Conservation (phyloP, 2,329 filamentous ascomycete genomes). For the Myriosclerotinia duriaeana region DNA sequence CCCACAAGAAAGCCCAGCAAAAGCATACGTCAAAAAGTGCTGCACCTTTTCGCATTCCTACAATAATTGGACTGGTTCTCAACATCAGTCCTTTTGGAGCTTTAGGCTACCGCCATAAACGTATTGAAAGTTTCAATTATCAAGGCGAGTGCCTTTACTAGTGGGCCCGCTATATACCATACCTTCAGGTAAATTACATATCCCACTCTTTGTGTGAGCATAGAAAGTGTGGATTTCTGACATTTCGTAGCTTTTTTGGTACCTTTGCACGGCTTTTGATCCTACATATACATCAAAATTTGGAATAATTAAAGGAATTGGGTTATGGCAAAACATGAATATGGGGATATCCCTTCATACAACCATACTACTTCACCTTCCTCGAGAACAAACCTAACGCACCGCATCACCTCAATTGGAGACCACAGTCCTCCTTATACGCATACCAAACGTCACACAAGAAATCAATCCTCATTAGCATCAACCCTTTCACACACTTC, state of each 20-base stretch:
- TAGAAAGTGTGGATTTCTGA: constrained; percentile 3
- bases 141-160: not conserved
- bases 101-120: constrained; percentile 14
- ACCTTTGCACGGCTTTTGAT: no score
- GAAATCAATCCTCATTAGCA: constrained; percentile 2
- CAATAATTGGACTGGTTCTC: not conserved
- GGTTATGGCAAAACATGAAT: constrained; percentile 15
- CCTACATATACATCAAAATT: not conserved
- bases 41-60: constrained; percentile 9
- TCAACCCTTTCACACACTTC: constrained; percentile 1
- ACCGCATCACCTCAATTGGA: constrained; percentile 3
- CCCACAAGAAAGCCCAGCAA: not conserved
- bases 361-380: not conserved
- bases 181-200: constrained; percentile 7
- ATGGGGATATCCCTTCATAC: not conserved
- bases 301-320: not conserved
- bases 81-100: constrained; percentile 7
- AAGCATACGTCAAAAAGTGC: constrained; percentile 1
- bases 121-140: no score
- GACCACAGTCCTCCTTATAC: not conserved
- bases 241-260: not conserved
- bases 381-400: not conserved
- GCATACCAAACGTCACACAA: not conserved
- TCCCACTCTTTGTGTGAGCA: constrained; percentile 1
- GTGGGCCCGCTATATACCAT: not conserved